These are phyloP conservation scores for Silybum marianum DNA, from an alignment of 129 eudicot species.

Conservation along the genomic window DNA sequence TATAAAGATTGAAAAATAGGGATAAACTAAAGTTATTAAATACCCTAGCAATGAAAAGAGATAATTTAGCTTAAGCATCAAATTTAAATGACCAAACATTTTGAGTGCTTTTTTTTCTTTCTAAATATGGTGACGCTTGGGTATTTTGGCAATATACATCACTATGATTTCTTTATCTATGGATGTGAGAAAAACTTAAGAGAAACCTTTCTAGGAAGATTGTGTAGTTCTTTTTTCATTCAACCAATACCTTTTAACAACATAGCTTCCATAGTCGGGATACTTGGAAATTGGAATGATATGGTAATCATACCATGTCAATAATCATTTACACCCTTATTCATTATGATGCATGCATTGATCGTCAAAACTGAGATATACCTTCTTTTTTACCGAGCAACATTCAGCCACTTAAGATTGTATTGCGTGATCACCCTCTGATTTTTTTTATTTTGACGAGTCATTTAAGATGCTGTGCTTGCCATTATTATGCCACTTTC, in stretches of 20 bases:
- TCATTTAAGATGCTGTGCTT: constrained; percentile 8
- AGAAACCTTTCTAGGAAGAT: neutral
- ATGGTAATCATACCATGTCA: neutral
- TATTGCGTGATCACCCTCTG: constrained; percentile 1
- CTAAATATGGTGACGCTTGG: neutral
- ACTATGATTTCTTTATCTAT: neutral
- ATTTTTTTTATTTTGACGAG: neutral
- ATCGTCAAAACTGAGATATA: neutral
- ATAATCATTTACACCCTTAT: constrained; percentile 1
- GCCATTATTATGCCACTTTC: neutral
- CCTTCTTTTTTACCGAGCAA: neutral
- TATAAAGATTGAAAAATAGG: neutral
- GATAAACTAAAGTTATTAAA: neutral
- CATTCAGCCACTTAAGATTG: neutral
- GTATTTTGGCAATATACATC: neutral
- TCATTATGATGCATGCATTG: neutral
- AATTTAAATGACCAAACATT: neutral
- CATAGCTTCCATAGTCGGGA: neutral
- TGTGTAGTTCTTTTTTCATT: neutral
- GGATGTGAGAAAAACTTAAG: neutral
- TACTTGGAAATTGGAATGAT: neutral
- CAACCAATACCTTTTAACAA: neutral
- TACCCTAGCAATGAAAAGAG: constrained; percentile 5
- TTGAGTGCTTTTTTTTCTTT: neutral
- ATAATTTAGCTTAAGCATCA: neutral